These are phyloP conservation scores for Elongisporangium undulatum DNA, from an alignment of 352 stramenopile species.

Conservation along the genomic window DNA sequence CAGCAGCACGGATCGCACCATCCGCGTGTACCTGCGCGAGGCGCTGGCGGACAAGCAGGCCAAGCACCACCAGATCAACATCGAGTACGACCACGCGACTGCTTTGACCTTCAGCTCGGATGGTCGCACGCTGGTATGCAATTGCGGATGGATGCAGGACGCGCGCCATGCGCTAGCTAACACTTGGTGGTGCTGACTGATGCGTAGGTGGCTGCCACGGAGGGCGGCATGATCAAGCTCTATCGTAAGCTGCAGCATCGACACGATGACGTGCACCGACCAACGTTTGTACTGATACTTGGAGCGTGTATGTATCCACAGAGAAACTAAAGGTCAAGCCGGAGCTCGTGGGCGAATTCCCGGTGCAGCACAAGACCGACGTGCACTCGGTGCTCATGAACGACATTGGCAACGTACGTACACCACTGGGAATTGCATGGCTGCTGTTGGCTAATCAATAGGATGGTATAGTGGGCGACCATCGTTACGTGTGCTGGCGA, in stretches of 20 bases:
- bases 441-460: neutral
- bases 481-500: conserved; percentile 70
- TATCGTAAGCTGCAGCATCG: conserved; percentile 42
- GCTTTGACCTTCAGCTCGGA: conserved; percentile 75
- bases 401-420: conserved; percentile 58
- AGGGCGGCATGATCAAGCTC: conserved; percentile 64
- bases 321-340: conserved; percentile 77
- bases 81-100: conserved; percentile 77
- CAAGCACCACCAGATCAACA: conserved; percentile 56
- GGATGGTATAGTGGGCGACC: conserved; percentile 46
- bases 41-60: conserved; percentile 58
- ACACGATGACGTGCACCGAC: too few species aligned
- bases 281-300: too few species aligned
- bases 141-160: neutral
- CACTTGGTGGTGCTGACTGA: neutral
- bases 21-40: conserved; percentile 66
- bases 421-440: neutral
- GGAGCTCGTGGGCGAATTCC: conserved; percentile 61
- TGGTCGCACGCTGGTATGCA: conserved; percentile 53
- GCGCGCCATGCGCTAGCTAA: neutral
- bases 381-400: conserved; percentile 83
- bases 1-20: conserved; percentile 66
- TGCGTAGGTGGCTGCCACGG: conserved; percentile 44
- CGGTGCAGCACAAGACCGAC: conserved; percentile 62
- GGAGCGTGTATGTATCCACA: conserved; percentile 8